Conservation (phyloP, 2,329 filamentous ascomycete genomes). For the Lecanosticta acicola region DNA sequence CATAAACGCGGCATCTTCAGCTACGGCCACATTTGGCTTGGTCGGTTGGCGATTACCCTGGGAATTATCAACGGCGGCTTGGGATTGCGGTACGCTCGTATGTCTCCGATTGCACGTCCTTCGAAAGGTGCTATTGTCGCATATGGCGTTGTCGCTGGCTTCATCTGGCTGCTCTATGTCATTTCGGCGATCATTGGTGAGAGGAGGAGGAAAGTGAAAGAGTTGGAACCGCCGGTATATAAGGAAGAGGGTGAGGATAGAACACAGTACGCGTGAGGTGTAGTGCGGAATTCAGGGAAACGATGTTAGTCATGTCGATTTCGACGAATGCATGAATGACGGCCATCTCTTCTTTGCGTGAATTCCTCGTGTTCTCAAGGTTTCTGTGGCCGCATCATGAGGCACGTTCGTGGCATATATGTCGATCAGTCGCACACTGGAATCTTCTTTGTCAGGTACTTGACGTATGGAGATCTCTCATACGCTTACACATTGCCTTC, state of each 20-base stretch:
- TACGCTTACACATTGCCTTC: no score
- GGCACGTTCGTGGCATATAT: no score
- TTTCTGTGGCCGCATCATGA: no score
- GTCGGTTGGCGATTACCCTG: constrained; percentile 46
- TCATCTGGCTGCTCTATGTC: constrained; percentile 44
- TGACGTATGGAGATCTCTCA: no score
- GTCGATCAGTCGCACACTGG: no score
- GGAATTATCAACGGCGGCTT: constrained; percentile 55
- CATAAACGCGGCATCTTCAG: constrained; percentile 44
- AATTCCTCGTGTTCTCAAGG: no score
- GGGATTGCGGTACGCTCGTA: constrained; percentile 46
- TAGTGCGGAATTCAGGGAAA: no score
- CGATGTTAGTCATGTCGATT: no score
- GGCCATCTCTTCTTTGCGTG: no score
- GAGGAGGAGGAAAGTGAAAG: neutral
- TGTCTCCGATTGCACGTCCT: constrained; percentile 28
- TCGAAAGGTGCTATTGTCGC: constrained; percentile 39
- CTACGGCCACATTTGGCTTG: constrained; percentile 51
- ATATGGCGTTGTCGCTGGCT: constrained; percentile 47
- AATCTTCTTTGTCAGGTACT: no score
- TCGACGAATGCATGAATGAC: no score
- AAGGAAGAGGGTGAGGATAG: neutral
- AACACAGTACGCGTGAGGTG: neutral
- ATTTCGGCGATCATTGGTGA: constrained; percentile 22
- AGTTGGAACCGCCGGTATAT: neutral